A percentile compares a stretch with the other conserved stretches of the same genome.
These are phyloP conservation scores for Echeveria elegans DNA, from an alignment of 164 flowering plant species.

Conservation along the genomic window DNA sequence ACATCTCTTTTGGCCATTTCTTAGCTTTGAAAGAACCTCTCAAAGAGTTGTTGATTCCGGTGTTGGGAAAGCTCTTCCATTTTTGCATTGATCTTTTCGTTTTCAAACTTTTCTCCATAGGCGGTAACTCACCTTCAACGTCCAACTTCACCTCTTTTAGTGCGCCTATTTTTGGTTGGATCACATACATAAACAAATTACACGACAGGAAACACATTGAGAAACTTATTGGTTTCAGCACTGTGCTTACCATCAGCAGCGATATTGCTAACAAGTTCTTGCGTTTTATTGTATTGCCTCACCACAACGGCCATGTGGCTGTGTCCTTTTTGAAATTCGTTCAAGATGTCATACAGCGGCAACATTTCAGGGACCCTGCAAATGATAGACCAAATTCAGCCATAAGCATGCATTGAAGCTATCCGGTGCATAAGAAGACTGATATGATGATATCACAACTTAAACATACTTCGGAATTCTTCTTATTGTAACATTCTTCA, in stretches of 20 bases:
- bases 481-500: conserved; percentile 84
- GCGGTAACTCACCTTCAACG: conserved; percentile 52
- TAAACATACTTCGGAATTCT: conserved; percentile 71
- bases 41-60: conserved; percentile 24
- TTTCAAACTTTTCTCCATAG: conserved; percentile 38
- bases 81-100: conserved; percentile 46
- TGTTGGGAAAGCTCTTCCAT: conserved; percentile 77
- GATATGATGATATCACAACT: neutral
- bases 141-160: conserved; percentile 53
- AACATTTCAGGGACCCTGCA: conserved; percentile 67
- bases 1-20: conserved; percentile 71
- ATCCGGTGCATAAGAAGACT: neutral
- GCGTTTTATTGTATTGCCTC: conserved; percentile 27
- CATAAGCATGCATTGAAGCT: neutral
- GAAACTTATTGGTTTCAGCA: neutral
- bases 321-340: conserved; percentile 98
- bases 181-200: neutral
- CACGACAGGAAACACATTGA: neutral
- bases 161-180: conserved; percentile 17
- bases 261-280: conserved; percentile 20
- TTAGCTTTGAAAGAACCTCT: conserved; percentile 45
- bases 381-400: neutral
- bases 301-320: conserved; percentile 98
- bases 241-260: conserved; percentile 33
- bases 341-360: conserved; percentile 91